Evolutionary conservation across 352 stramenopile species (phyloP).

Genomic region (Phytopythium oedochilum): DNA sequence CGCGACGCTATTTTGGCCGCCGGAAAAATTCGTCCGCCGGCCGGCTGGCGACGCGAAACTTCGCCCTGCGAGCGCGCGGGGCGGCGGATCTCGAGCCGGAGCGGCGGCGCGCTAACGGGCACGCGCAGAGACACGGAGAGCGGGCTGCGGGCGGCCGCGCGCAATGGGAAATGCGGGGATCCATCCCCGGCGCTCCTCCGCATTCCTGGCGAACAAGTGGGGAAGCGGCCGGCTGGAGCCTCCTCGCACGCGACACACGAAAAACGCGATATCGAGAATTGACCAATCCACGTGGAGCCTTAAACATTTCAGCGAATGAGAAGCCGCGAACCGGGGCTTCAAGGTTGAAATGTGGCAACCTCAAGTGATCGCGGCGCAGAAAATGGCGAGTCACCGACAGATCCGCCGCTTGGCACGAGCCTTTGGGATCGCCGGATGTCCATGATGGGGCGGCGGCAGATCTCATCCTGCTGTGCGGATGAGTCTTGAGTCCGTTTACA

Average conservation of each 20-base stretch:
- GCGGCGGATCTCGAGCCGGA: too few species aligned
- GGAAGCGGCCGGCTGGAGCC: too few species aligned
- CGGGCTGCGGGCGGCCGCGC: not conserved
- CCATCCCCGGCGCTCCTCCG: too few species aligned
- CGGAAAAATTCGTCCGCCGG: not conserved
- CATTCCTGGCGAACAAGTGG: too few species aligned
- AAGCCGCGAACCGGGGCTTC: not conserved
- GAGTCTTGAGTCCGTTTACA: too few species aligned
- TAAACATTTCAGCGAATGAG: conserved; percentile 1
- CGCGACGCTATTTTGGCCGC: not conserved
- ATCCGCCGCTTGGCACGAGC: too few species aligned
- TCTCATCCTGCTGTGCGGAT: not conserved
- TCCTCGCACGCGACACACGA: too few species aligned
- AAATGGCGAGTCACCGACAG: too few species aligned
- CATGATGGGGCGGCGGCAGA: too few species aligned
- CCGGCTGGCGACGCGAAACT: not conserved
- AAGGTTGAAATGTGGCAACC: conserved; percentile 1
- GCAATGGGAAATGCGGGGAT: not conserved
- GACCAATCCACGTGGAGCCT: not conserved
- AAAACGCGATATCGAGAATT: too few species aligned
- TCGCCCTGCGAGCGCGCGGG: not conserved
- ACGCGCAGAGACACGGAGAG: not conserved
- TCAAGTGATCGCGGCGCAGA: not conserved
- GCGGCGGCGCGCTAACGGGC: too few species aligned
- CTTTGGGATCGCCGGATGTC: too few species aligned